A percentile compares a stretch with the other conserved stretches of the same genome.
Conservation (phyloP, 108 stramenopile species). For the Thalassiosira profunda region DNA sequence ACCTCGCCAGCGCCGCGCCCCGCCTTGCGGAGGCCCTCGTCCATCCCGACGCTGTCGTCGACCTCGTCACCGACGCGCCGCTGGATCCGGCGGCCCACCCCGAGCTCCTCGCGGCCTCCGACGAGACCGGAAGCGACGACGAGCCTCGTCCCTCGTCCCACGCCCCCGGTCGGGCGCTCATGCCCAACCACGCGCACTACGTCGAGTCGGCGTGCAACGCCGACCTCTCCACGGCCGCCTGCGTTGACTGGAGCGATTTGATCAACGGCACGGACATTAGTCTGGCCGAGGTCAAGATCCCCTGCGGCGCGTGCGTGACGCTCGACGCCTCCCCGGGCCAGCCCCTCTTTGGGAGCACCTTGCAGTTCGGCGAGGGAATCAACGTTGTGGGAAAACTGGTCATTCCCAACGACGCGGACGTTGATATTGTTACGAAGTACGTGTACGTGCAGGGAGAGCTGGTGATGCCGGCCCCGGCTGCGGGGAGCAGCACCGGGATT, state of each 20-base stretch:
- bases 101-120: too few relatives aligned
- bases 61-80: too few relatives aligned
- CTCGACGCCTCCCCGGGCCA: slow-evolving; percentile 6
- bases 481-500: neutral
- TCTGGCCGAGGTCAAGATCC: slow-evolving; percentile 12
- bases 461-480: slow-evolving; percentile 2
- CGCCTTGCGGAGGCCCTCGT: too few relatives aligned
- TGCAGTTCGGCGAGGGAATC: slow-evolving; percentile 5
- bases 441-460: slow-evolving; percentile 13
- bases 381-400: slow-evolving; percentile 12
- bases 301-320: slow-evolving; percentile 10
- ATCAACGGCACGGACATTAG: slow-evolving; percentile 6
- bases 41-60: too few relatives aligned
- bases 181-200: slow-evolving; percentile 19
- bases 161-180: too few relatives aligned
- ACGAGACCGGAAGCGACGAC: too few relatives aligned
- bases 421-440: slow-evolving; percentile 7
- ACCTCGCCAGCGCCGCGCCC: too few relatives aligned
- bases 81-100: too few relatives aligned
- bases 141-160: too few relatives aligned
- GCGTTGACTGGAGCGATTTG: neutral
- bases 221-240: neutral
- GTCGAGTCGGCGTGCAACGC: neutral
- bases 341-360: neutral
- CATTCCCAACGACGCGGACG: slow-evolving; percentile 3